Base-by-base conservation (phyloP, 2,329 filamentous ascomycete species). In the Cyanodermella asteris region DNA sequence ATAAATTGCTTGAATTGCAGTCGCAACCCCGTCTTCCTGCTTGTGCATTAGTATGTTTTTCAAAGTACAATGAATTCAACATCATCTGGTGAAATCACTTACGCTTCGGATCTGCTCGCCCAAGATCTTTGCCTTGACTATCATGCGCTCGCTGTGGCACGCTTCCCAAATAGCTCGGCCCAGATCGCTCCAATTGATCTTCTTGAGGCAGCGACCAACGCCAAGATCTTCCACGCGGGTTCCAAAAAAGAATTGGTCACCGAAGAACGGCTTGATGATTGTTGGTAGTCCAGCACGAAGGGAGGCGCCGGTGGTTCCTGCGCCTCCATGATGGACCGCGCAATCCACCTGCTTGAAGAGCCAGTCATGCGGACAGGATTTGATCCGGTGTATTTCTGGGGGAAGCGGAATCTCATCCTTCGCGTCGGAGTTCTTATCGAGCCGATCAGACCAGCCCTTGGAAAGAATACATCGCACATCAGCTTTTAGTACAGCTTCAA, bases 211-310 rank as follows among this genome's bases (percentile, higher is more conserved):
- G 12, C 91, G 71, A 1, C 87, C 87, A 3, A 94, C 87, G 1
- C 87, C 84, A 5, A 97, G 58, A 40, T 94, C 84, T 45, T 94
- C 81, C 2, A 94, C 75, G 4, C 87, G 64, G 16, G 61, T 66
- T 5, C 81, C 87, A 39, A 91, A 94, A 56, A 97, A 97, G 58
- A 75, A 93, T 44, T 97, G 87, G 39, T 97, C 87, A 5, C 87
- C 87, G 42, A 97, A 97, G 55, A 94, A 97, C 0, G 87, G 87
- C 32, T 84, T 77, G 42, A 94, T 75, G 34, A 97, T 82, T 1
- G 87, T 94, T 0, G 87, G 87, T 5, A 91, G 67, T 3, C 87
- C 87, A 1, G 82, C 82, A 26, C 87, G 64, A 24, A 97, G 56
- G 45, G 80, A 91, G 1, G 87, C 87, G 2, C 87, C 87, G 0